A percentile compares a stretch with the other conserved stretches of the same genome.
Conservation (phyloP, 495 filamentous ascomycete genomes). For the Hypoxylon intermedium region DNA sequence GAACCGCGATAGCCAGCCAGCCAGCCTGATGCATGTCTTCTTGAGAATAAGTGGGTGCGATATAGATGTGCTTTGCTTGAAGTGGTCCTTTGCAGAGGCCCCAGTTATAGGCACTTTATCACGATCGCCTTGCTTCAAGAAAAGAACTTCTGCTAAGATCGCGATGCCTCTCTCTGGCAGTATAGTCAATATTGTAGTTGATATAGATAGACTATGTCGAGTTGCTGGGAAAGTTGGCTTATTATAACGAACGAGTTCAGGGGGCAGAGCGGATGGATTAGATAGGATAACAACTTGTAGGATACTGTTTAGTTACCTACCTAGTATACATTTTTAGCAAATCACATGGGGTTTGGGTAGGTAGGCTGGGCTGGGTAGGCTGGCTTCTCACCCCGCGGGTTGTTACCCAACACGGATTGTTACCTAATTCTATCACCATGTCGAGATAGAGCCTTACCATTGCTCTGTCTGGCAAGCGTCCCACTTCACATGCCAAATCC, state of each 20-base stretch:
- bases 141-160: no score
- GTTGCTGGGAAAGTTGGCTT: no score
- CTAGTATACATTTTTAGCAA: not conserved
- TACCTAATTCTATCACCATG: not conserved
- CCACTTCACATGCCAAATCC: not conserved
- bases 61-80: not conserved
- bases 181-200: no score
- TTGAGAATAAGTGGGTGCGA: not conserved
- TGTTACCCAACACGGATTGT: not conserved
- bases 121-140: no score
- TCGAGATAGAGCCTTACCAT: not conserved
- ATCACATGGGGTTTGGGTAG: not conserved
- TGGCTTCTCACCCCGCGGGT: not conserved
- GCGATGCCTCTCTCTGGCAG: no score
- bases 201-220: no score
- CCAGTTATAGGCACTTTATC: no score
- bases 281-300: not conserved
- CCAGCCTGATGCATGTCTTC: not conserved
- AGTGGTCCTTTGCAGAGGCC: not conserved
- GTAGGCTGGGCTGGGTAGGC: not conserved
- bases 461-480: not conserved
- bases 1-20: not conserved
- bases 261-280: not conserved
- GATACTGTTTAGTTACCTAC: not conserved
- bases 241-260: no score